These are phyloP conservation scores for Lachancea quebecensis DNA, from an alignment of 805 yeast genomes.

Conservation along the genomic window DNA sequence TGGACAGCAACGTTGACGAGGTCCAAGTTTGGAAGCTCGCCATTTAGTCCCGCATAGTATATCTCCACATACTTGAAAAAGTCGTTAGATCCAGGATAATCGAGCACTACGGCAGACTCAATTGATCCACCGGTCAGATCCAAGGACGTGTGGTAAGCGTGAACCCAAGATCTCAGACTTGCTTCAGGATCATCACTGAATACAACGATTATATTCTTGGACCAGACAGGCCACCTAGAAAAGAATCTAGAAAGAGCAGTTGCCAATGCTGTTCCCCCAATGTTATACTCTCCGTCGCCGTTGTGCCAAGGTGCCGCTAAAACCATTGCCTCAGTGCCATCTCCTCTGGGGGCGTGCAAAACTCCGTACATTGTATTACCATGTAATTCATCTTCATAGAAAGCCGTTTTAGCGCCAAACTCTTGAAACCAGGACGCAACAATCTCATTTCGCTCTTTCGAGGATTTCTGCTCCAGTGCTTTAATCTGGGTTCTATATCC, in stretches of 20 bases:
- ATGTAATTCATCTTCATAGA: slow-evolving; percentile 35
- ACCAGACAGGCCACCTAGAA: slow-evolving; percentile 86
- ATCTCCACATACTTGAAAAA: slow-evolving; percentile 68
- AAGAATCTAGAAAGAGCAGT: slow-evolving; percentile 74
- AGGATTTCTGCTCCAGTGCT: slow-evolving; percentile 21
- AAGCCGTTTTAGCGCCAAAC: slow-evolving; percentile 62
- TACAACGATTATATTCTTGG: slow-evolving; percentile 84
- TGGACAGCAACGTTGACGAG: slow-evolving; percentile 74
- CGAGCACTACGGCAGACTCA: slow-evolving; percentile 83
- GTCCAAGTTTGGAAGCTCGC: slow-evolving; percentile 93
- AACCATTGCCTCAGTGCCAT: slow-evolving; percentile 92
- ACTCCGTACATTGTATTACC: slow-evolving; percentile 65
- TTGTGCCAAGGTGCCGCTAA: slow-evolving; percentile 83
- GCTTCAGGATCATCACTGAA: slow-evolving; percentile 65
- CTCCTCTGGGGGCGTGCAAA: slow-evolving; percentile 90
- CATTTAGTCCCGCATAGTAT: slow-evolving; percentile 82
- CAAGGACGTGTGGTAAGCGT: slow-evolving; percentile 79
- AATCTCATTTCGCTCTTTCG: slow-evolving; percentile 37
- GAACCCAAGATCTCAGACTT: slow-evolving; percentile 82
- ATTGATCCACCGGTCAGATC: slow-evolving; percentile 90
- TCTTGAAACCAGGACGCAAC: slow-evolving; percentile 57
- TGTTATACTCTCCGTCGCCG: slow-evolving; percentile 54
- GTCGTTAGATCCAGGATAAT: slow-evolving; percentile 62
- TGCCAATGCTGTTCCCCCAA: slow-evolving; percentile 73
- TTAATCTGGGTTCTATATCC: slow-evolving; percentile 59